Conservation (phyloP, 257 asterid genomes). For the Nicotiana obtusifolia region DNA sequence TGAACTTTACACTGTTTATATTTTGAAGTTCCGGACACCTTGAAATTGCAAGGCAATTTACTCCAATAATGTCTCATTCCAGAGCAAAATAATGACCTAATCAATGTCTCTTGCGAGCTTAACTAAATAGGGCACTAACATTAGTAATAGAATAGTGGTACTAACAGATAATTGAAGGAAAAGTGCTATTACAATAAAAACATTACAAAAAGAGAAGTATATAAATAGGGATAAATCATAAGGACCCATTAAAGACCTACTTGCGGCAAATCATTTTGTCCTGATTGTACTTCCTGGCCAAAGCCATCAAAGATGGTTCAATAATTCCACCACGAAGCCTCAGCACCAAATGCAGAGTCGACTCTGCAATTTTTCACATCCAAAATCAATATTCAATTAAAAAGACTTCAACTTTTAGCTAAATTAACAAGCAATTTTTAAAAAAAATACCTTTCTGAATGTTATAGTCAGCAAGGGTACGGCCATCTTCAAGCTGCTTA, state of each 20-base stretch:
- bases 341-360: constrained; percentile 35
- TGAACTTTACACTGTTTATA: neutral
- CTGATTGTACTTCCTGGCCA: constrained; percentile 36
- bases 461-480: constrained; percentile 37
- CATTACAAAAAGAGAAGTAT: neutral
- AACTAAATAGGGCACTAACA: neutral
- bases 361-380: constrained; percentile 15
- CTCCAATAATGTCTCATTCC: neutral
- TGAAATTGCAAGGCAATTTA: too few relatives aligned
- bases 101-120: neutral
- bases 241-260: constrained; percentile 1
- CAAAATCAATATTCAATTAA: neutral
- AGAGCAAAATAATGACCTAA: neutral
- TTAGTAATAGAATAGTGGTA: neutral
- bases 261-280: constrained; percentile 44
- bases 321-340: constrained; percentile 42
- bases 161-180: neutral
- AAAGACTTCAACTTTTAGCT: neutral
- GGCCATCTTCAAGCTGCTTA: constrained; percentile 39
- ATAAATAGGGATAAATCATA: neutral
- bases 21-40: neutral
- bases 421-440: neutral
- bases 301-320: constrained; percentile 37
- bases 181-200: neutral
- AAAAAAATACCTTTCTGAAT: constrained; percentile 28